These are phyloP conservation scores for Fusarium lyarnte DNA, from an alignment of 2,329 filamentous ascomycete species.

Conservation along the genomic window DNA sequence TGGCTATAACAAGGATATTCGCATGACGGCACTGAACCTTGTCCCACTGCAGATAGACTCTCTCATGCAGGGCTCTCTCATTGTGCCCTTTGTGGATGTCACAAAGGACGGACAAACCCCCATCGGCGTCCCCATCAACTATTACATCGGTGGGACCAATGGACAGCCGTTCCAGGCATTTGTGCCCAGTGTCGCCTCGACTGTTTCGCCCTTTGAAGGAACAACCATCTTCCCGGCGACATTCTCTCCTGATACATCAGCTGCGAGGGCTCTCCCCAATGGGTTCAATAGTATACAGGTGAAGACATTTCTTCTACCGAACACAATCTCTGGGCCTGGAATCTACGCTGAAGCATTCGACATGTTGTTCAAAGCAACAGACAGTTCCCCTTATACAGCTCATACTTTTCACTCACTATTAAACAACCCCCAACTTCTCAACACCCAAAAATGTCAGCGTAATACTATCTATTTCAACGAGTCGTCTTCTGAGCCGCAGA, in stretches of 20 bases:
- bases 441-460: conserved; percentile 11
- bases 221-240: conserved; percentile 2
- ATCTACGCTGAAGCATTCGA: conserved; percentile 17
- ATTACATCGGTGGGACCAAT: conserved; percentile 11
- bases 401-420: conserved; percentile 15
- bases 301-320: conserved; percentile 11
- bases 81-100: conserved; percentile 10
- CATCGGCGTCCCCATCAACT: background rate
- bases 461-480: conserved; percentile 21
- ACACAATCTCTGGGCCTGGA: conserved; percentile 7
- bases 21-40: conserved; percentile 16
- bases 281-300: background rate
- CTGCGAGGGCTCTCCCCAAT: background rate
- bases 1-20: conserved; percentile 7
- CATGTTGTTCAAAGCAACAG: background rate
- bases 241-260: background rate
- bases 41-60: background rate
- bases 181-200: background rate
- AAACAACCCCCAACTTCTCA: conserved; percentile 8
- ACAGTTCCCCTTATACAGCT: background rate
- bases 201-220: conserved; percentile 9
- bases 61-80: conserved; percentile 9
- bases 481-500: background rate
- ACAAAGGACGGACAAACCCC: conserved; percentile 4
- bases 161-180: background rate